Evolutionary conservation across 176 grass and related monocot species (phyloP).

Genomic region (Oryza punctata): DNA sequence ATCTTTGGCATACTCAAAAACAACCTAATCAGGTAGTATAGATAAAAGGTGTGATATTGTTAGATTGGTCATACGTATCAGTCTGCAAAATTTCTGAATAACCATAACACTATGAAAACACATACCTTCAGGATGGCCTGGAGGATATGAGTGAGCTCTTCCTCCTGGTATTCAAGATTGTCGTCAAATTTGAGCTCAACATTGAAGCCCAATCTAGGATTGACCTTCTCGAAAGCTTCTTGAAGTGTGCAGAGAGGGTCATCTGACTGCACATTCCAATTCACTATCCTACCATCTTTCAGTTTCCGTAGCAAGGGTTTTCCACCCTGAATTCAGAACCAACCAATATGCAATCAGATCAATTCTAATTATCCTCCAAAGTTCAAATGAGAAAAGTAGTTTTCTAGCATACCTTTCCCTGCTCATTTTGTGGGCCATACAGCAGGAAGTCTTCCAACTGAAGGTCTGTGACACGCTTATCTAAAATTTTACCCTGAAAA

Average conservation of each 20-base stretch:
- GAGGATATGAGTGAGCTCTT: constrained; percentile 59
- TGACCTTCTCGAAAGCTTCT: constrained; percentile 79
- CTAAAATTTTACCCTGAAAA: constrained; percentile 61
- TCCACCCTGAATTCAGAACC: constrained; percentile 46
- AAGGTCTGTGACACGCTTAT: constrained; percentile 69
- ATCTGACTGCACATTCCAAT: constrained; percentile 85
- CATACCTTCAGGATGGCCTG: constrained; percentile 59
- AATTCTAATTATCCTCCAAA: background rate
- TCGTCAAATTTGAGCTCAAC: constrained; percentile 92
- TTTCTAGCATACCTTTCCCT: constrained; percentile 50
- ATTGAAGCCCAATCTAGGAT: constrained; percentile 75
- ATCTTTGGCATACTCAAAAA: constrained; percentile 57
- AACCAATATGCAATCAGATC: constrained; percentile 1
- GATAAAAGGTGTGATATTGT: background rate
- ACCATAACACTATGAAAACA: background rate
- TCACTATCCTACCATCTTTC: constrained; percentile 66
- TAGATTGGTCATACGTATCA: background rate
- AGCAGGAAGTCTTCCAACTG: constrained; percentile 67
- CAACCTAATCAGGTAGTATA: constrained; percentile 48
- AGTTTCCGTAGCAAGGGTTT: constrained; percentile 72
- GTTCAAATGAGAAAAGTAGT: background rate
- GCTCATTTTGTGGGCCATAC: constrained; percentile 75
- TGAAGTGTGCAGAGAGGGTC: constrained; percentile 67
- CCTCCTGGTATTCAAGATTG: constrained; percentile 58
- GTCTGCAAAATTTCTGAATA: background rate